Evolutionary conservation across 2,329 filamentous ascomycete genomes (phyloP).

Genomic region (Cercospora canescens): DNA sequence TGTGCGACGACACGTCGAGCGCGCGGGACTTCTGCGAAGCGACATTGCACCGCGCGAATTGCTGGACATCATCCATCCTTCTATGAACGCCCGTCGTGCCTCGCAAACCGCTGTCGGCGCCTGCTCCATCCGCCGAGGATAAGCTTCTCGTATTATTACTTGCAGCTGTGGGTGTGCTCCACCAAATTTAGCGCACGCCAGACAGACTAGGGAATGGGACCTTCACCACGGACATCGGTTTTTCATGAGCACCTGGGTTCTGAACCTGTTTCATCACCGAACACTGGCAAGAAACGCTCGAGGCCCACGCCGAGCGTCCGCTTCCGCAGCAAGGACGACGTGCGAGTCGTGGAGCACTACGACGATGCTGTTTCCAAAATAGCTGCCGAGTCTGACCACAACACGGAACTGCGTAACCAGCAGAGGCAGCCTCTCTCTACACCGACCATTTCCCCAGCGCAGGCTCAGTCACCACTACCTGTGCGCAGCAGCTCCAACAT

Average conservation of each 20-base stretch:
- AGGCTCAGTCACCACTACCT: constrained; percentile 23
- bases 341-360: constrained; percentile 27
- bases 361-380: constrained; percentile 22
- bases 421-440: background rate
- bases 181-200: constrained; percentile 7
- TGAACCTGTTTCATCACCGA: background rate
- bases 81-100: background rate
- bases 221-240: constrained; percentile 10
- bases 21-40: background rate
- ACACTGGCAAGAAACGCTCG: background rate
- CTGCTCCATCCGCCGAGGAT: background rate
- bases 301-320: constrained; percentile 24
- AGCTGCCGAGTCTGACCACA: constrained; percentile 12
- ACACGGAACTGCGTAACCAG: background rate
- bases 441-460: constrained; percentile 7
- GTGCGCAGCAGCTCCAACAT: constrained; percentile 25
- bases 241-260: constrained; percentile 9
- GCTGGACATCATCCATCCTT: background rate
- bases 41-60: background rate
- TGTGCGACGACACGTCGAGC: background rate
- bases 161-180: constrained; percentile 12
- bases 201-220: constrained; percentile 11
- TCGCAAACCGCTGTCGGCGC: background rate
- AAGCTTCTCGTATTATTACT: constrained; percentile 19
- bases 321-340: constrained; percentile 32